phyloP scores from a whole-genome alignment of 2,329 filamentous ascomycete genomes.

The Reticulascus tulasneorum region DNA sequence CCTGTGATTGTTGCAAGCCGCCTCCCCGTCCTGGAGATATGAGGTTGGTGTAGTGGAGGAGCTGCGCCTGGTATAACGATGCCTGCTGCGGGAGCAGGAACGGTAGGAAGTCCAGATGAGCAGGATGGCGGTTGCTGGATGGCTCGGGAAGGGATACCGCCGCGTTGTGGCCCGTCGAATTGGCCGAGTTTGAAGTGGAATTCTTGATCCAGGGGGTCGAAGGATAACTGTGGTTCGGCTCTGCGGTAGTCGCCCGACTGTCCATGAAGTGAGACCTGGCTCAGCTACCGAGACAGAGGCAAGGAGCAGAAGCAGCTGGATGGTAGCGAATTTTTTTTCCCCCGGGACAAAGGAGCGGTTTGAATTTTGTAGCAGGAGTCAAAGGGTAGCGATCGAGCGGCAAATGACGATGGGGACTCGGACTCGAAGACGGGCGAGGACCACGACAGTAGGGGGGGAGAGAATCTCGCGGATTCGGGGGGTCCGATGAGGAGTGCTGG shows the following conservation, averaged over 20 bases:
- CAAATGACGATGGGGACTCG: too few relatives aligned
- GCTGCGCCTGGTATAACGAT: slow-evolving; percentile 57
- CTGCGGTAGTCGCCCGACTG: slow-evolving; percentile 44
- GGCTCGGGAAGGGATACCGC: slow-evolving; percentile 8
- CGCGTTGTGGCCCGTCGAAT: slow-evolving; percentile 23
- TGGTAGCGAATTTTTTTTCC: too few relatives aligned
- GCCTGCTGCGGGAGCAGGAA: slow-evolving; percentile 56
- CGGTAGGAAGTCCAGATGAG: slow-evolving; percentile 51
- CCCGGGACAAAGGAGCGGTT: background rate
- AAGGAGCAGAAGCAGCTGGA: too few relatives aligned
- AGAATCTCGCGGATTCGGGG: too few relatives aligned
- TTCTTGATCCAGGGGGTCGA: slow-evolving; percentile 35
- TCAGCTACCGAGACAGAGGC: slow-evolving; percentile 16
- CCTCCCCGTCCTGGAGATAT: slow-evolving; percentile 54
- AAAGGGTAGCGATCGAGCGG: too few relatives aligned
- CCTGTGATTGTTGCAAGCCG: slow-evolving; percentile 49
- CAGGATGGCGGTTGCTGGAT: slow-evolving; percentile 23
- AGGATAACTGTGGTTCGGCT: slow-evolving; percentile 44
- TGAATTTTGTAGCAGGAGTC: too few relatives aligned
- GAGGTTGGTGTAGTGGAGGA: slow-evolving; percentile 63
- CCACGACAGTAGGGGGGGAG: too few relatives aligned
- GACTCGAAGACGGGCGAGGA: too few relatives aligned
- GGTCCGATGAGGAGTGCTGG: too few relatives aligned
- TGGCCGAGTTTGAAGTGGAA: slow-evolving; percentile 12
- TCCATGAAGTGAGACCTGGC: slow-evolving; percentile 42